Evolutionary conservation across 257 asterid species (phyloP), one percentile per base, ranked within the genome.

Genomic region (Linderniella brevidens): DNA sequence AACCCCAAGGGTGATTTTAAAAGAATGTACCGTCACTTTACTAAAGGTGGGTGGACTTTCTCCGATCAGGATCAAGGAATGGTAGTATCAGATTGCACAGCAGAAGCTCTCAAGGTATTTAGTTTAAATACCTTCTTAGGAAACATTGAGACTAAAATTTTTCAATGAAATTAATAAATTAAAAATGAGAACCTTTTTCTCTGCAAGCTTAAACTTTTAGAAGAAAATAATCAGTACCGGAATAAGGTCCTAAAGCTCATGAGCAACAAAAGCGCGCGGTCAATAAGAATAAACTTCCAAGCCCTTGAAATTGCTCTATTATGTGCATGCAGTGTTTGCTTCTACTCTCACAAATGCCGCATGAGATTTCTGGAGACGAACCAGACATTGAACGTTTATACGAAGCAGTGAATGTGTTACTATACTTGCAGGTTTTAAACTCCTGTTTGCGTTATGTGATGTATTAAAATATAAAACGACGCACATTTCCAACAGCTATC

Each of bases 31-130:
- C 87, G 85, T 10, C 85, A 79, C 39, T 67, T 72, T 40, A 71
- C 78, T 0, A 79, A 79, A 70, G 94, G 94, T 13, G 56, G 75
- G 0, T 83, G 92, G 92, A 64, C 88, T 46, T 83, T 83, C 64
- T 71, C 88, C 8, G 85, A 74, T 60, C 94, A 79, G 53, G 94
- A 83, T 74, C 85, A 83, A 0, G 94, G 88, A 0, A 74, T 82
- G 82, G 72, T 41, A 49, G 85, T 69, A 15, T 79, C 92, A 0
- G 94, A 83, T 32, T 69, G 92, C 58, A 79, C 92, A 3, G 78
- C 88, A 0, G 85, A 79, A 54, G 69, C 75, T 0, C 65, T 82
- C 0, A 74, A 72, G 78, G 93, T 82, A n/a, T n/a, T 25, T 25
- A 25, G 32, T 25, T 6, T 25, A 25, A 25, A 25, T 6, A 25